Base-by-base conservation (phyloP, 176 grass and related monocot species). In the Eleusine coracana region DNA sequence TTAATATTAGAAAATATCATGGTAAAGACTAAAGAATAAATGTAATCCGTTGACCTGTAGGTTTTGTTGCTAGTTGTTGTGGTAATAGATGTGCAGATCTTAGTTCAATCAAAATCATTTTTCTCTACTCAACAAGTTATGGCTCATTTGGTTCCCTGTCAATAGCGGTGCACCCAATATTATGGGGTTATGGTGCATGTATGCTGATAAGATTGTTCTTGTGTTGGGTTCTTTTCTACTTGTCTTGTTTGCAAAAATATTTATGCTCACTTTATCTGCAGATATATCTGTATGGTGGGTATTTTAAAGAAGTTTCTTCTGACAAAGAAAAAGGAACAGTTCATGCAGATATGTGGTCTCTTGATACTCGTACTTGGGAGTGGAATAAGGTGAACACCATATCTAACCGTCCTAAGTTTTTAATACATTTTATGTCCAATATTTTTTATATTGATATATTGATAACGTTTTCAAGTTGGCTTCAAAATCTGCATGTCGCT, bases 251-350 rank as follows among this genome's bases (percentile, higher is more conserved):
- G 25, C 68, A 85, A 85, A 72, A 45, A 0, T 66, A n/a, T 65
- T 77, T 76, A 76, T 56, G 71, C 16, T 45, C 25, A 41, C 31
- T 7, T 65, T 66, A 48, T 67, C 67, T 79, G 34, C 87, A 98
- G 96, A 95, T 98, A 93, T 98, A 91, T 80, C 74, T 98, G 44
- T 95, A 98, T 85, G 96, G 92, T 71, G 95, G 96, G 76, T 98
- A 98, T 82, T 98, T 91, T 62, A 98, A 98, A 92, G 95, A 98
- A 88, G 85, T 95, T 79, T 88, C 81, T 74, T 82, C 92, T 77
- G 92, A 98, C 68, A 95, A 95, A 93, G 96, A 98, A 91, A 98
- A 95, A 90, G 96, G 96, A 76, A 93, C 90, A 84, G 92, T 98
- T 68, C 92, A 98, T 92, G 94, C 96, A 80, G 96, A 98, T 62